Base-by-base conservation (phyloP, 306 rosid species). In the Gleditsia sinensis region DNA sequence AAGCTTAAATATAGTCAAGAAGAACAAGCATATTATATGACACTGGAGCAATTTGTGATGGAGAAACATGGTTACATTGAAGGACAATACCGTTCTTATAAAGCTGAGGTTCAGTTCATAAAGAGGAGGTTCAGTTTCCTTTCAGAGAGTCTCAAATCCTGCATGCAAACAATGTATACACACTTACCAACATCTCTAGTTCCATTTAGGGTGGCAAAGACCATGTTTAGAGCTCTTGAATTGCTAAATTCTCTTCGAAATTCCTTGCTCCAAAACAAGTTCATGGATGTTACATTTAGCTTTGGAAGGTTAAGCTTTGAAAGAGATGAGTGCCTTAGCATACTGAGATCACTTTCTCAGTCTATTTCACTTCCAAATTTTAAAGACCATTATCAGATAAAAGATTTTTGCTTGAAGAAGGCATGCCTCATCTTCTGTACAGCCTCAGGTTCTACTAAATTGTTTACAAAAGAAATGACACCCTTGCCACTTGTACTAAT, bases 171-270 rank as follows among this genome's bases (percentile, higher is more conserved):
- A 65, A 60, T 87, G 61, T 83, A 19, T 24, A 86, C 84, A 0
- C 89, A 90, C 54, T 9, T 88, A n/a, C 96, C 91, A 39, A 86
- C 90, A 19, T 71, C 81, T 43, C 27, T 70, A 12, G 50, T 88
- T 37, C 66, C 86, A 11, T 50, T 74, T 0, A 64, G 49, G 40
- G 71, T 14, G 4, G 79, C 36, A 43, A 40, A 40, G 58, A 51
- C 32, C 11, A 83, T 83, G 69, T 54, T 67, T 13, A 45, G 3
- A 67, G 80, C 80, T 40, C 32, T 69, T 20, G 32, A 50, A 8
- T 63, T 77, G 73, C n/a, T 83, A 4, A 67, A 25, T 3, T 72
- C 59, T 24, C 69, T 83, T 53, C 64, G 55, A 75, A 45, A 1
- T 19, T 79, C 68, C 16, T 2, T 71, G 70, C 2, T 0, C 0